These are phyloP conservation scores for Aechmea fasciata DNA, from an alignment of 176 grass and related monocot genomes.

Conservation along the genomic window DNA sequence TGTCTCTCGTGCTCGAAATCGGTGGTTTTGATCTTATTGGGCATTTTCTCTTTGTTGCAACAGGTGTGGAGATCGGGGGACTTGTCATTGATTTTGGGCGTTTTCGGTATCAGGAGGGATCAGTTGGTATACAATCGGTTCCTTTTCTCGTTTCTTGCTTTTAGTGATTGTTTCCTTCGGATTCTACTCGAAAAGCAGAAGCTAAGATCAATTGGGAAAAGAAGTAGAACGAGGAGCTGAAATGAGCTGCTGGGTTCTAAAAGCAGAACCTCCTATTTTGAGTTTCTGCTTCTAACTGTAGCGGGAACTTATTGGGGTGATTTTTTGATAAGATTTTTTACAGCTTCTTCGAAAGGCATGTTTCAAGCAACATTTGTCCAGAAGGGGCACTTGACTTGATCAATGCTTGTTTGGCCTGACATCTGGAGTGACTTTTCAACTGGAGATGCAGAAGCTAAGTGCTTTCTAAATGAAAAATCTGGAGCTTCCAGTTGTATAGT, in stretches of 20 bases:
- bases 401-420: too few relatives aligned
- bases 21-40: background rate
- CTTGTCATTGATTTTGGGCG: conserved; percentile 26
- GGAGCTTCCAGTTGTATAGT: background rate
- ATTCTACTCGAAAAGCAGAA: background rate
- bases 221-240: too few relatives aligned
- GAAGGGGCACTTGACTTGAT: too few relatives aligned
- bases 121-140: conserved; percentile 35
- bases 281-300: too few relatives aligned
- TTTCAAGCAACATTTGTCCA: too few relatives aligned
- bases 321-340: background rate
- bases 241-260: too few relatives aligned
- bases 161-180: background rate
- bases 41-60: conserved; percentile 1
- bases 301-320: background rate
- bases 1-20: background rate
- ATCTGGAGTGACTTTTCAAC: too few relatives aligned
- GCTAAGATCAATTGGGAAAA: too few relatives aligned
- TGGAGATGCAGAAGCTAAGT: too few relatives aligned
- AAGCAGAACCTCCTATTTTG: too few relatives aligned
- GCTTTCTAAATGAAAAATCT: background rate
- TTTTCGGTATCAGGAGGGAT: conserved; percentile 59
- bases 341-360: background rate
- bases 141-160: background rate
- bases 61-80: conserved; percentile 20